Base-by-base conservation (phyloP, 768 basidiomycete species). In the Russula sp. region DNA sequence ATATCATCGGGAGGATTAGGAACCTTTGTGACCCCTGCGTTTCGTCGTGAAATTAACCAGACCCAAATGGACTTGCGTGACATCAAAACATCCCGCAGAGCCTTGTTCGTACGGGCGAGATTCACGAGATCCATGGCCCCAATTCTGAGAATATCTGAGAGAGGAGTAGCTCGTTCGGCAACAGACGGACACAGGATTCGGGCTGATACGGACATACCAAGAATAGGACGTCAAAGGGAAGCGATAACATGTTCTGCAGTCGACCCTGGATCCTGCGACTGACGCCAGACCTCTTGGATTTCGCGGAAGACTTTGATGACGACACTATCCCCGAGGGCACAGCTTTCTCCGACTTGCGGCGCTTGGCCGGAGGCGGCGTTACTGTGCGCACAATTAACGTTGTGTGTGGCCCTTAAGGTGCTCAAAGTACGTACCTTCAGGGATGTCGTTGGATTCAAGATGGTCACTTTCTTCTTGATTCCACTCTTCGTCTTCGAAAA, bases 1-100 rank as follows among this genome's bases (percentile, higher is more conserved):
- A 68, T 67, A 30, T 67, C 65, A 30, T 68, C 65, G 3, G 67
- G 67, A 13, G 64, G 60, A 13, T 68, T 60, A 24, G 67, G 67
- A 51, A 54, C 60, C 40, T 3, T 54, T 1, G 58, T 59, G 18
- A 28, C 46, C 6, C 57, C 63, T 2, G 58, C 67, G 18, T 55
- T 53, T 24, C 34, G 56, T 44, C 67, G 67, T 22, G 42, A 56
- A 28, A 24, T 14, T 22, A 64, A 48, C 67, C 67, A 68, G n/a
- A 68, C 40, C 14, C 46, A 63, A 2, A 59, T 32, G 1, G 67
- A 68, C 46, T 67, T 67, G 54, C 67, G 67, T 16, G 67, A 68
- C 67, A 68, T 68, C 10, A 68, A 40, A 22, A 68, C 38, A 16
- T 44, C 26, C 9, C 67, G 61, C 24, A 68, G 32, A 24, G 42